A percentile compares a stretch with the other conserved stretches of the same genome.
Conservation (phyloP, 164 flowering plant species). For the Vitis rotundifolia region DNA sequence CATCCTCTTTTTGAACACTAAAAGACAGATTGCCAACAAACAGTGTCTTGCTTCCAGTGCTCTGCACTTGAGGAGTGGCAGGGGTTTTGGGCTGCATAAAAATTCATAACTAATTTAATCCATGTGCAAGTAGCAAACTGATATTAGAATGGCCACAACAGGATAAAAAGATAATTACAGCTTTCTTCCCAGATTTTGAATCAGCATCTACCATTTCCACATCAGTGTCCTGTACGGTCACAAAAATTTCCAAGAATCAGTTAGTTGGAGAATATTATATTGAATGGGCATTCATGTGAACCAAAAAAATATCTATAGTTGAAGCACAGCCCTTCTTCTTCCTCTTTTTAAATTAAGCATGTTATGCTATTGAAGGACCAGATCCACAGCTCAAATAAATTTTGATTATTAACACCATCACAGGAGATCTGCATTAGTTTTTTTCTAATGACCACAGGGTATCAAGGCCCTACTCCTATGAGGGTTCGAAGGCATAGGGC, state of each 20-base stretch:
- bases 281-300: too few relatives aligned
- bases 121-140: not conserved
- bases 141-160: not conserved
- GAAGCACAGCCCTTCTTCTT: too few relatives aligned
- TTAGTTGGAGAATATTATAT: not conserved
- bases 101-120: not conserved
- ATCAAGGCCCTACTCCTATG: too few relatives aligned
- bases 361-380: too few relatives aligned
- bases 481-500: too few relatives aligned
- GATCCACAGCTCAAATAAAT: too few relatives aligned
- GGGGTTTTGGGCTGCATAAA: slow-evolving; percentile 68
- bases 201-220: slow-evolving; percentile 74
- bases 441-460: too few relatives aligned
- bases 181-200: slow-evolving; percentile 32
- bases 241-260: not conserved
- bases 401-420: too few relatives aligned
- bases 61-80: slow-evolving; percentile 38
- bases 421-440: too few relatives aligned
- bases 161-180: slow-evolving; percentile 26
- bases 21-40: slow-evolving; percentile 80
- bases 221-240: slow-evolving; percentile 42
- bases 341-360: too few relatives aligned
- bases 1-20: slow-evolving; percentile 45
- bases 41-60: slow-evolving; percentile 56
- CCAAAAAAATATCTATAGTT: too few relatives aligned